Base-by-base conservation (phyloP, 768 basidiomycete genomes). In the Cystobasidium ongulense region DNA sequence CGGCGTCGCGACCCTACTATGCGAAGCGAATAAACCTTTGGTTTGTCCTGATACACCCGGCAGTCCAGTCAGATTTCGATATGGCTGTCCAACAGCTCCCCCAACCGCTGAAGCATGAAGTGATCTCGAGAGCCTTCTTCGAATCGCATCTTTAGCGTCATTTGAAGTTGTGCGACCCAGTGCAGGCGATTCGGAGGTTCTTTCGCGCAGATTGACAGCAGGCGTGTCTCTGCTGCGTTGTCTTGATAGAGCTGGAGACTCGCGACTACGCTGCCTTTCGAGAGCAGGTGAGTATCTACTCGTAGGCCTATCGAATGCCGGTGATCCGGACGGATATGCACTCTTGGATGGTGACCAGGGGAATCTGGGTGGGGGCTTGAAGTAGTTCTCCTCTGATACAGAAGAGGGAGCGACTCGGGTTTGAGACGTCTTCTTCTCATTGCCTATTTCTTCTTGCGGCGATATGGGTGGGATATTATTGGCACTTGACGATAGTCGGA, bases 11-110 rank as follows among this genome's bases (percentile, higher is more conserved):
- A 17, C 7, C 18, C 33, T 39, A 10, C 23, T 36, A n/a, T 39
- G 39, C 10, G 66, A 36, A 15, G 39, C 66, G 27, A 68, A 68
- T 11, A 68, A 43, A 3, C 66, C 66, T 31, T 50, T 68, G 8
- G 50, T 68, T 18, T 25, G 27, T 10, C 46, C 66, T 25, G 66
- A 33, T 39, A 46, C n/a, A 21, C 41, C 41, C 5, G 46, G 66
- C 33, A 64, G 63, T 18, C 41, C 63, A 7, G 63, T 61, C 57
- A 33, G 8, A 23, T 31, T 38, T 3, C 46, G 46, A 50, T 50
- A 50, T 17, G 46, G 46, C 46, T 50, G 46, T 50, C 46, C 46
- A 21, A 21, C 46, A n/a, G 4, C 3, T 17, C n/a, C 18, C 4
- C 46, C n/a, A 4, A 50, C n/a, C 3, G 46, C 46, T 50, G 46